phyloP scores from a whole-genome alignment of 768 basidiomycete genomes.

The Suillus subaureus region DNA sequence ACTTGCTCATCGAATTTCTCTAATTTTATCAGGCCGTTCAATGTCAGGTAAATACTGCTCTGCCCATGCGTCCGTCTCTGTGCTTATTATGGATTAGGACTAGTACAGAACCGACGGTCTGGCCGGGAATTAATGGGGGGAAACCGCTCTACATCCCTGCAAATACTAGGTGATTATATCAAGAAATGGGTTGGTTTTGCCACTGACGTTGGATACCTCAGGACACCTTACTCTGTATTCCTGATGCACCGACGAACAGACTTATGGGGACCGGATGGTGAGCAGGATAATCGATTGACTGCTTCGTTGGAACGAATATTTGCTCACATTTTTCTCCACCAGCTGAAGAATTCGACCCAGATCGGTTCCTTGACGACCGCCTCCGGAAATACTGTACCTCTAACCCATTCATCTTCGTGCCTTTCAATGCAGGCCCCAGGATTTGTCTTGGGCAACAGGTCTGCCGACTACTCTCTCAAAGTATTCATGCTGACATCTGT shows the following conservation, averaged over 20 bases:
- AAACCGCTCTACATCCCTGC: constrained; percentile 36
- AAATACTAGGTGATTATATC: constrained; percentile 28
- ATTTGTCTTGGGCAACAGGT: constrained; percentile 43
- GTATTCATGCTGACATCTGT: constrained; percentile 3
- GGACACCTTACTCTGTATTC: constrained; percentile 48
- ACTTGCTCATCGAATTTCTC: background rate
- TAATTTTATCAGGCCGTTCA: constrained; percentile 23
- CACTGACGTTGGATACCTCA: constrained; percentile 13
- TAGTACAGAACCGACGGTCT: constrained; percentile 23
- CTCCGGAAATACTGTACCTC: constrained; percentile 54
- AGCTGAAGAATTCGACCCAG: constrained; percentile 67
- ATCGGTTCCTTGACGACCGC: constrained; percentile 66
- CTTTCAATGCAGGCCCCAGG: constrained; percentile 43
- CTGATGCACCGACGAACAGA: constrained; percentile 64
- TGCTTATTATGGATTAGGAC: constrained; percentile 19
- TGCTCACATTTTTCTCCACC: background rate
- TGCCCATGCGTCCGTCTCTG: too few relatives aligned
- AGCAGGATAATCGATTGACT: background rate
- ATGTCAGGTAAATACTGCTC: constrained; percentile 18
- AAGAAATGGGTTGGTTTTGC: background rate
- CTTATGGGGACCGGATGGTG: constrained; percentile 72
- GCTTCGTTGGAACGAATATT: background rate
- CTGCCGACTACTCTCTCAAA: background rate
- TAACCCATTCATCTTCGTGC: constrained; percentile 54
- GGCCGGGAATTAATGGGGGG: constrained; percentile 25